Base-by-base conservation (phyloP, 768 basidiomycete genomes). In the Leccinum subgranulosum region DNA sequence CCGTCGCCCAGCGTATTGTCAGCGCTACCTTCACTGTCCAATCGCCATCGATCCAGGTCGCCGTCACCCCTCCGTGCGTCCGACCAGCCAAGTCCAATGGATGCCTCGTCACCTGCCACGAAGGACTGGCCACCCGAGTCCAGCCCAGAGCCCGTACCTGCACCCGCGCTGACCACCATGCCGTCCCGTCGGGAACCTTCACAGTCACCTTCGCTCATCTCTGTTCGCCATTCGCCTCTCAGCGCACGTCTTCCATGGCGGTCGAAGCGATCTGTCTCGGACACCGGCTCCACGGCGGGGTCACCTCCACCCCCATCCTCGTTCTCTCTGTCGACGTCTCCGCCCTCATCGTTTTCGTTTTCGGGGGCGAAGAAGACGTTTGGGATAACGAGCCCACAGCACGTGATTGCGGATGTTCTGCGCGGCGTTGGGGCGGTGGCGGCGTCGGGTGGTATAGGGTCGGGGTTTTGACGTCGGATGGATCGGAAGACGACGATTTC, bases 371-470 rank as follows among this genome's bases (percentile, higher is more conserved):
- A 60, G 41, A 66, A 55, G 31, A 53, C 65, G 4, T 58, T 66
- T 46, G 55, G 60, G 6, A 53, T 60, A 2, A 47, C 63, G 23
- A 57, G 27, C 17, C 50, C 70, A 6, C 60, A 62, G n/a, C 63
- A 70, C 45, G 43, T 72, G 17, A 54, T 72, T 21, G 70, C 69
- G 2, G 78, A 79, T 55, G 71, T 79, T 27, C 57, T 82, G 29
- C 79, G 75, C 50, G 77, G 80, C 1, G 79, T 81, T 3, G 73
- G 73, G 33, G 72, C 73, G 29, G 76, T 79, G 15, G 59, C 58
- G 15, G 59, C 58, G 25, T 23, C 58, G 6, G 23, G 55, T 2
- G 51, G 56, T 3, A 43, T 61, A 1, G 54, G 27, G 0, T n/a
- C 51, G 11, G 4, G 41, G 41, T 19, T 43, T 6, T 43, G 41